phyloP scores from a whole-genome alignment of 169 alveolate genomes.

The Plasmodium adleri region DNA sequence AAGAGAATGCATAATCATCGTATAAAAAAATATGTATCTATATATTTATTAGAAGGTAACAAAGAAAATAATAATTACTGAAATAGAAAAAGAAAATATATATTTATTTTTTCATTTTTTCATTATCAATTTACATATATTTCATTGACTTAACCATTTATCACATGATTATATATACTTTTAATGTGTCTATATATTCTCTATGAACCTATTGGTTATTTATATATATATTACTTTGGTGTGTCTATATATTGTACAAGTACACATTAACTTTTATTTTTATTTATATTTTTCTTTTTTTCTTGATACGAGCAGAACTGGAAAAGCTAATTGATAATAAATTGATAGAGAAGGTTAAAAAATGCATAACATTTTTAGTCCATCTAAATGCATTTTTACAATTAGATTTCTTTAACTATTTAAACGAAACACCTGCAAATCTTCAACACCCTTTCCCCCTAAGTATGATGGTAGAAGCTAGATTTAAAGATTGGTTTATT shows the following conservation, averaged over 20 bases:
- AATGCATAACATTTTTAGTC: slow-evolving; percentile 17
- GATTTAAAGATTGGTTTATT: slow-evolving; percentile 36
- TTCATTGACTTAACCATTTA: too few relatives aligned
- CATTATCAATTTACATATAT: background rate
- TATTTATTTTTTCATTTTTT: background rate
- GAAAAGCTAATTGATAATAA: slow-evolving; percentile 14
- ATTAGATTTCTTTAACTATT: slow-evolving; percentile 45
- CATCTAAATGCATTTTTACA: slow-evolving; percentile 56
- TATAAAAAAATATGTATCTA: slow-evolving; percentile 18
- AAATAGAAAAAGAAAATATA: background rate
- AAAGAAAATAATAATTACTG: background rate
- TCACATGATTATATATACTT: too few relatives aligned
- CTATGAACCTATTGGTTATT: too few relatives aligned
- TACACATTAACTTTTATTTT: background rate
- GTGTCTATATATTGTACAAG: too few relatives aligned
- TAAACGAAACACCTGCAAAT: slow-evolving; percentile 33
- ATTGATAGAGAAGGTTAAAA: slow-evolving; percentile 45
- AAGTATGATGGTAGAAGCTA: slow-evolving; percentile 31
- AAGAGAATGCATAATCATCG: slow-evolving; percentile 11
- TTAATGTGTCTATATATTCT: too few relatives aligned
- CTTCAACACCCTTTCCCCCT: slow-evolving; percentile 26
- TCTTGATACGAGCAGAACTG: slow-evolving; percentile 11
- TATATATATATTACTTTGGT: too few relatives aligned
- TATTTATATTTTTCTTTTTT: background rate
- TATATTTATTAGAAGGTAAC: slow-evolving; percentile 33